Base-by-base conservation (phyloP, 106 monocot species). In the Dioscorea zingiberensis region DNA sequence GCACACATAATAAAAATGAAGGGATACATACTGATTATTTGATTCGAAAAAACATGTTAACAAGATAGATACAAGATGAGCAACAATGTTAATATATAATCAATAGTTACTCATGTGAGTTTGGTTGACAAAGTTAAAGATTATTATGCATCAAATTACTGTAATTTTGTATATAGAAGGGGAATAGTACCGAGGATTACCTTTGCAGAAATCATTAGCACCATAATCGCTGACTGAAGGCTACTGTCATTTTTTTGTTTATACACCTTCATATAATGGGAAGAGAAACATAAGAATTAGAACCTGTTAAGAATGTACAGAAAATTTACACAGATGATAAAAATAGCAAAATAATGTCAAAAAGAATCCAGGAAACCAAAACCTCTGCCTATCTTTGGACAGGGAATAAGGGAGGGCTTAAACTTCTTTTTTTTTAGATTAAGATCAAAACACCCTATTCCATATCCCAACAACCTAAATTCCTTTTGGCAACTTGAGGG, bases 131-230 rank as follows among this genome's bases (percentile, higher is more conserved):
- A 38, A 38, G 38, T 38, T 38, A 6, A 38, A 38, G 38, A 16
- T 18, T 51, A n/a, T 51, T 51, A 1, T 18, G 51, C 51, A 6
- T 51, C 4, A 51, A 18, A 51, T 51, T 51, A 51, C 51, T 51
- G 51, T 15, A 13, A 51, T 13, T 16, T 4, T 18, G 19, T 2
- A 51, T 3, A 51, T 18, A 18, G 51, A 19, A 51, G 5, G 14
- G 19, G 51, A 24, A 0, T 62, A 61, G 47, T 1, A 38, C 1
- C 4, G 38, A 38, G 38, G 25, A 57, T 70, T 83, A 87, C 87
- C 87, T 87, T 87, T 7, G 61, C 71, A 66, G 87, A 77, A 65
- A 87, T 77, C 65, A 77, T 38, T 16, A 87, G 57, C 66, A 87
- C 69, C 74, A 80, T 72, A 54, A 83, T 54, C 13, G 87, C 76